phyloP scores from a whole-genome alignment of 1,139 yeast species.

The Pichia sp. region DNA sequence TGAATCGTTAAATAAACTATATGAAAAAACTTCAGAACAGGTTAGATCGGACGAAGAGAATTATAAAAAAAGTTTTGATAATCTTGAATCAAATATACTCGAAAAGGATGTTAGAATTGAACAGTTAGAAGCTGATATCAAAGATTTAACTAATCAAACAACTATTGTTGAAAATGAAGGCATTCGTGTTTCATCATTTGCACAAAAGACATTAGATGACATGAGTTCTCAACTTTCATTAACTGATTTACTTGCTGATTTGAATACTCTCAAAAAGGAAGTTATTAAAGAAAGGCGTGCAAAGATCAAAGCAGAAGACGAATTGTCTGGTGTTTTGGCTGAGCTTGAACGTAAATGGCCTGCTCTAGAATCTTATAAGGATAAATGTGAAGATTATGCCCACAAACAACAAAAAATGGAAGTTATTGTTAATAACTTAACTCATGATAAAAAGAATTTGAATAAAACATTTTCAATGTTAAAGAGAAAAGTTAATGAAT shows the following conservation, averaged over 20 bases:
- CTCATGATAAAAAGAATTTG: constrained; percentile 37
- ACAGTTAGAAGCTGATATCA: constrained; percentile 40
- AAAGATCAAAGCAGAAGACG: constrained; percentile 62
- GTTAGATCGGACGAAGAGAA: constrained; percentile 35
- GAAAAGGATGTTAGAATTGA: constrained; percentile 31
- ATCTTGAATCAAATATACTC: constrained; percentile 17
- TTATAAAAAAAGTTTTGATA: constrained; percentile 19
- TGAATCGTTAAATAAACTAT: constrained; percentile 40
- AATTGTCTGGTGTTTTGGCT: constrained; percentile 61
- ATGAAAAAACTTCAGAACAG: constrained; percentile 38
- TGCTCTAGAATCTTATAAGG: constrained; percentile 60
- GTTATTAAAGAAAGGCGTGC: constrained; percentile 64
- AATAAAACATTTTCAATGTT: constrained; percentile 28
- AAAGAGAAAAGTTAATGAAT: constrained; percentile 31
- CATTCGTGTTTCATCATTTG: constrained; percentile 15
- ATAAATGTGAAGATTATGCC: constrained; percentile 43
- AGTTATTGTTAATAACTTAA: constrained; percentile 39
- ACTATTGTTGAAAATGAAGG: constrained; percentile 13
- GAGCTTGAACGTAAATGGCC: constrained; percentile 84
- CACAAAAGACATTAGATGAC: constrained; percentile 22
- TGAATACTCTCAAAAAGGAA: constrained; percentile 57
- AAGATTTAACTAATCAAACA: constrained; percentile 29
- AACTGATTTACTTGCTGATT: constrained; percentile 64
- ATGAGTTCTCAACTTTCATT: constrained; percentile 51
- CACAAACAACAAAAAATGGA: constrained; percentile 46